Base-by-base conservation (phyloP, 2,329 filamentous ascomycete species). In the Kalmusia sp. region DNA sequence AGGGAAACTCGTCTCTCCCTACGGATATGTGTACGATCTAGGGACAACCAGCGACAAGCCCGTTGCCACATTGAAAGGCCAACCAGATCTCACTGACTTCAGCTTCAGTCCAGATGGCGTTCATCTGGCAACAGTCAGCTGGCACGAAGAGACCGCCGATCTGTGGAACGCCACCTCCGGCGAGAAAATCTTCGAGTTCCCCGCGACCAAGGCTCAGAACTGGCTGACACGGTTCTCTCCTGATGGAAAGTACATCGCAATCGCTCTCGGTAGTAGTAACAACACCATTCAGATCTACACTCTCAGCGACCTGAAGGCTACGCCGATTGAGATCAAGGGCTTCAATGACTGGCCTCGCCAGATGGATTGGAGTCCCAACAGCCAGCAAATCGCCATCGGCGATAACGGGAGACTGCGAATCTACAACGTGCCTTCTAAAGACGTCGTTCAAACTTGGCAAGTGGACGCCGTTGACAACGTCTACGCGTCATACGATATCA, bases 111-210 rank as follows among this genome's bases (percentile, higher is more conserved):
- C 38, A 3, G 49, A 56, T 12, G 53, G 44, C n/a, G 17, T 35
- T 15, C 41, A 49, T 27, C 22, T 53, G 4, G 44, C 50, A 11
- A 33, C 50, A 5, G 46, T 54, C 7, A 34, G 41, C 33, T 57
- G 40, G 40, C 12, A 21, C 14, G 49, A 22, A 17, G 17, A 33
- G 33, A 35, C 52, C 2, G 50, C 46, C 9, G 40, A 53, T 28
- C 28, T 57, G 19, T 57, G 54, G 54, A 54, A 57, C 25, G 46
- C 50, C 12, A 50, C 54, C 14, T 43, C 54, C 7, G 54, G 54
- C 15, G 34, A 53, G 17, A 39, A 47, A 8, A 50, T 57, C 40
- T 30, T 47, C 38, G 12, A 21, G 17, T 57, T 57, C 19, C 50
- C 50, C 11, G 15, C 37, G 3, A 48, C 50, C 6, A 31, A 40